A percentile compares a stretch with the other conserved stretches of the same genome.
These are phyloP conservation scores for Saccharum officinarum DNA, from an alignment of 176 grass and related monocot species.

Conservation along the genomic window DNA sequence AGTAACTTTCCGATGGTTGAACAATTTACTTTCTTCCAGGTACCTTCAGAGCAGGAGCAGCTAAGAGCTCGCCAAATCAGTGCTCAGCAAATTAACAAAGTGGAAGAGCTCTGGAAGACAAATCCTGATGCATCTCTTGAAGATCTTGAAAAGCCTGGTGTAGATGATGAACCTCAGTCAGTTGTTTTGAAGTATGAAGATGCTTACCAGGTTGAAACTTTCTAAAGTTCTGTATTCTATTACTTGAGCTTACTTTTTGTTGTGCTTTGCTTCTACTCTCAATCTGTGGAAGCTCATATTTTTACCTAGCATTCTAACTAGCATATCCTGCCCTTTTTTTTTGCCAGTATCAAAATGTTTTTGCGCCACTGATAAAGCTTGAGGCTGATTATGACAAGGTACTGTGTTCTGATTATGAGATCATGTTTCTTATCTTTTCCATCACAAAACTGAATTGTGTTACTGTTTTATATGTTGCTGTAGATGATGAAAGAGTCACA, in stretches of 20 bases:
- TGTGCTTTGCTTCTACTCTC: background rate
- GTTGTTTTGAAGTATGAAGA: constrained; percentile 97
- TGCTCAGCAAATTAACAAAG: constrained; percentile 99
- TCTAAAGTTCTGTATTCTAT: background rate
- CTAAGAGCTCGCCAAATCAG: constrained; percentile 95
- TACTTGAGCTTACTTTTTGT: constrained; percentile 27
- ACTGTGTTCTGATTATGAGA: constrained; percentile 7
- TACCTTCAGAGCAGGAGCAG: constrained; percentile 98
- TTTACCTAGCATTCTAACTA: constrained; percentile 31
- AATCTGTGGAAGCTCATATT: background rate
- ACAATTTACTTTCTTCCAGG: constrained; percentile 47
- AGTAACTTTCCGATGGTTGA: constrained; percentile 21
- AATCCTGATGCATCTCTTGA: constrained; percentile 97
- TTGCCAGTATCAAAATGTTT: constrained; percentile 97
- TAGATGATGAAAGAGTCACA: constrained; percentile 99
- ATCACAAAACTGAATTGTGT: background rate
- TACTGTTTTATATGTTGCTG: constrained; percentile 20
- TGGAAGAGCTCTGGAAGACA: constrained; percentile 98
- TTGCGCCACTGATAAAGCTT: constrained; percentile 97
- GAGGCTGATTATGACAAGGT: constrained; percentile 99
- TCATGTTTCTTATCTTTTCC: background rate
- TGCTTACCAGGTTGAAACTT: constrained; percentile 88
- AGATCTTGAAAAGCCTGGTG: constrained; percentile 98
- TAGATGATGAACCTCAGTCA: constrained; percentile 92
- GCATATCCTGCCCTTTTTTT: background rate